These are phyloP conservation scores for Mortierella sp. DNA, from an alignment of 371 early-diverging fungal species.

Conservation along the genomic window DNA sequence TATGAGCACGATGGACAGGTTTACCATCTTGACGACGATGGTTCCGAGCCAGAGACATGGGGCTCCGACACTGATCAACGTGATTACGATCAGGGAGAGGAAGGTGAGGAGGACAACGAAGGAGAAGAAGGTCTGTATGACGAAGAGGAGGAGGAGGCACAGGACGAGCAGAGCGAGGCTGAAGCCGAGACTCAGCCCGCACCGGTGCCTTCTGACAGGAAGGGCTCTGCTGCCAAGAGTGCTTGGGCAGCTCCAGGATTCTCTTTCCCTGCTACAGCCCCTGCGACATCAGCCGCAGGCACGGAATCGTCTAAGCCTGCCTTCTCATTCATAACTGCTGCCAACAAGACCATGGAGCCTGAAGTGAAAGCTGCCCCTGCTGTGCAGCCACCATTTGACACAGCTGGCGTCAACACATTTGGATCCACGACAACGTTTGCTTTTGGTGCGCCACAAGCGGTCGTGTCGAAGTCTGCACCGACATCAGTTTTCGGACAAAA, in stretches of 20 bases:
- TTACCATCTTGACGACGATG: conserved; percentile 40
- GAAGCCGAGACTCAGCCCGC: conserved; percentile 2
- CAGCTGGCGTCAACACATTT: conserved; percentile 28
- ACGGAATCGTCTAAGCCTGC: conserved; percentile 18
- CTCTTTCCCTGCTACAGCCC: conserved; percentile 34
- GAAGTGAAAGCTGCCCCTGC: background rate
- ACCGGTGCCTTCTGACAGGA: conserved; percentile 1
- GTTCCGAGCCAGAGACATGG: conserved; percentile 44
- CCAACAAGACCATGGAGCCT: conserved; percentile 16
- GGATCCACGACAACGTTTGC: conserved; percentile 32
- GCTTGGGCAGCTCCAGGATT: conserved; percentile 44
- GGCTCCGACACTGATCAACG: conserved; percentile 52
- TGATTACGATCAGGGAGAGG: conserved; percentile 35
- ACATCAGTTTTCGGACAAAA: background rate
- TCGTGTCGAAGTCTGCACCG: background rate
- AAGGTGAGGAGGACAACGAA: conserved; percentile 27
- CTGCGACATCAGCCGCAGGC: background rate
- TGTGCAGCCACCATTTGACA: conserved; percentile 19
- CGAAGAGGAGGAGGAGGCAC: conserved; percentile 10
- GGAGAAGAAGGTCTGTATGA: conserved; percentile 13
- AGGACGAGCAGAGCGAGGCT: conserved; percentile 15
- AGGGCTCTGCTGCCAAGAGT: conserved; percentile 18
- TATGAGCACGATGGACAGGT: conserved; percentile 49
- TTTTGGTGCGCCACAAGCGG: conserved; percentile 20
- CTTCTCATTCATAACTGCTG: conserved; percentile 36